Percentiles rank a stretch among this genome's conserved stretches.
Conservation (phyloP, 2,329 filamentous ascomycete species). For the Fusarium begoniae region DNA sequence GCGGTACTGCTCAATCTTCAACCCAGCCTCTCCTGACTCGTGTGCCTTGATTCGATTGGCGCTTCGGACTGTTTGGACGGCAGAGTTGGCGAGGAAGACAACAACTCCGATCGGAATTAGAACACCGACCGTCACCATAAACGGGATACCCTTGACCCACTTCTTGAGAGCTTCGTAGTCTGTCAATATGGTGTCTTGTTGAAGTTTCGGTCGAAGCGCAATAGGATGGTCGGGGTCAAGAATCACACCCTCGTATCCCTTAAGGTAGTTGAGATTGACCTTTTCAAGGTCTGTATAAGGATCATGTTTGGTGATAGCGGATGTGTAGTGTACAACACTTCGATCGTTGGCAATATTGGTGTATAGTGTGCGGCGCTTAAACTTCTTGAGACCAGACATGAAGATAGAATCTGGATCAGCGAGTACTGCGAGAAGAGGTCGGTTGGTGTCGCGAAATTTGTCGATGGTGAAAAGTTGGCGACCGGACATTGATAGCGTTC, state of each 20-base stretch:
- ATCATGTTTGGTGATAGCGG: conserved; percentile 78
- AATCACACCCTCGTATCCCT: conserved; percentile 78
- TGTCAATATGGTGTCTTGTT: conserved; percentile 45
- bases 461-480: conserved; percentile 90
- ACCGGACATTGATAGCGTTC: conserved; percentile 83
- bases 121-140: conserved; percentile 71
- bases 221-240: conserved; percentile 74
- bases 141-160: conserved; percentile 65
- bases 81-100: conserved; percentile 78
- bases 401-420: conserved; percentile 89
- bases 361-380: conserved; percentile 82
- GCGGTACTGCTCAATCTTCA: conserved; percentile 75
- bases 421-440: conserved; percentile 81
- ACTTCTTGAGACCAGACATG: conserved; percentile 78
- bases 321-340: conserved; percentile 85
- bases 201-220: conserved; percentile 53
- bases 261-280: conserved; percentile 76
- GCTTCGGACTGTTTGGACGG: conserved; percentile 79
- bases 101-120: conserved; percentile 78
- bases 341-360: conserved; percentile 88
- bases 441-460: conserved; percentile 82
- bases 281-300: conserved; percentile 76
- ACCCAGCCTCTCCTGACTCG: conserved; percentile 73
- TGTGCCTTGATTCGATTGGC: conserved; percentile 79
- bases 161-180: conserved; percentile 45